Evolutionary conservation across 1,284 basidiomycete species (phyloP), one percentile per base, ranked within the genome.

Genomic region (Peniophora sp.): DNA sequence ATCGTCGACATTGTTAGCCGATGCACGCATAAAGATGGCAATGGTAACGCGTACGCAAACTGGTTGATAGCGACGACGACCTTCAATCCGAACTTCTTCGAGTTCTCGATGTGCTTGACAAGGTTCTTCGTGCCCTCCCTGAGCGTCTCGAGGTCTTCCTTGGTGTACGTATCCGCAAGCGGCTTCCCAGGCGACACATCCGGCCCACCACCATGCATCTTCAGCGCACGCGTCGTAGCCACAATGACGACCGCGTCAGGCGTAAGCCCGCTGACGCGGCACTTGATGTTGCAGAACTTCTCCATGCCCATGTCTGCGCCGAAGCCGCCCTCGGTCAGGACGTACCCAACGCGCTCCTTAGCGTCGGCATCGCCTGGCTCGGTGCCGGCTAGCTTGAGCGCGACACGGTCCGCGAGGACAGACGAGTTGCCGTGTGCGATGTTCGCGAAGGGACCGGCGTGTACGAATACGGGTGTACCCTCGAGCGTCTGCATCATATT

Each of bases 231-330:
- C 38, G 97, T 96, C 0, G 96, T 99, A 2, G 97, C 97, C 48
- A 99, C 96, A 58, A 99, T 90, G 55, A 99, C 85, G 32, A 89
- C 89, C 1, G 94, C 96, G 68, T 99, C 93, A 16, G 97, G 97
- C 52, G 76, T 85, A 57, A 99, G 81, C 27, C 94, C 96, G 56
- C 91, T 95, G 52, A 92, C 79, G 53, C 97, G 85, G 67, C 96
- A 98, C 73, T 99, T 99, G 79, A 99, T 99, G 74, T 99, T 97
- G 79, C 94, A 98, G 79, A 99, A 99, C 71, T 99, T 95, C 73
- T 95, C 92, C 91, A 95, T 92, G 56, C 94, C 96, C 82, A 99
- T 99, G 69, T 99, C 96, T 22, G 97, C 96, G 56, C 96, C 97
- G 69, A 99, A 99, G 22, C 96, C 96, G 63, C 95, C 96, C 71